Conservation (phyloP, 768 basidiomycete species). For the Porpolomopsis calyptriformis region DNA sequence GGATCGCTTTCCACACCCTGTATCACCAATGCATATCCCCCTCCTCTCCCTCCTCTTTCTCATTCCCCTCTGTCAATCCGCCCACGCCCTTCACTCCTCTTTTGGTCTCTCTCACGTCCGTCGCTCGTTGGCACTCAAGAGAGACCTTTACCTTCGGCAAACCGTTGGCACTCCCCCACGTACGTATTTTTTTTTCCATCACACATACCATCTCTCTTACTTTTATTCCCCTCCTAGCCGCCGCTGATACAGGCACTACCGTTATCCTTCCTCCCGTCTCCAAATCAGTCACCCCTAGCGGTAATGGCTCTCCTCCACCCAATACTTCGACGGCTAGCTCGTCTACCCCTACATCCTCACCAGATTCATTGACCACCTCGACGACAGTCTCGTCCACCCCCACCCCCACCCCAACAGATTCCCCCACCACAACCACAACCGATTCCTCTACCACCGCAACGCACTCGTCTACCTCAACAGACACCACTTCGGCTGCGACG, state of each 20-base stretch:
- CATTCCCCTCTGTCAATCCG: constrained; percentile 18
- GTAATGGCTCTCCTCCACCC: not conserved
- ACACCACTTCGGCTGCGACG: not conserved
- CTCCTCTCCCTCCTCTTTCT: constrained; percentile 21
- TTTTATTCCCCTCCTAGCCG: not conserved
- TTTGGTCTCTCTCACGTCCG: constrained; percentile 22
- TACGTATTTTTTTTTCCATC: not conserved
- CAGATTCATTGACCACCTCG: not conserved
- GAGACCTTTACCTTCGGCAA: not conserved
- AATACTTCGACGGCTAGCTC: not conserved
- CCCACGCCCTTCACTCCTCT: constrained; percentile 32
- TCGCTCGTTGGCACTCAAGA: constrained; percentile 23
- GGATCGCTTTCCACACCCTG: constrained; percentile 6
- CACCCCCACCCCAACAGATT: not conserved
- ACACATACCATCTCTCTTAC: not conserved
- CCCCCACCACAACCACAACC: not conserved
- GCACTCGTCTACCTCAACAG: not conserved
- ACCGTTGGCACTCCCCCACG: not conserved
- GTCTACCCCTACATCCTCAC: not conserved
- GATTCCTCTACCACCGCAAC: not conserved
- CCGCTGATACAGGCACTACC: not conserved
- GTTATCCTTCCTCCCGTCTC: constrained; percentile 5
- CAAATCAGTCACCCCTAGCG: not conserved
- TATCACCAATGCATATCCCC: constrained; percentile 18
- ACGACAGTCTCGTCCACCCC: not conserved